Evolutionary conservation across 75 land plant species (phyloP).

Genomic region (Pseudotsuga menziesii): DNA sequence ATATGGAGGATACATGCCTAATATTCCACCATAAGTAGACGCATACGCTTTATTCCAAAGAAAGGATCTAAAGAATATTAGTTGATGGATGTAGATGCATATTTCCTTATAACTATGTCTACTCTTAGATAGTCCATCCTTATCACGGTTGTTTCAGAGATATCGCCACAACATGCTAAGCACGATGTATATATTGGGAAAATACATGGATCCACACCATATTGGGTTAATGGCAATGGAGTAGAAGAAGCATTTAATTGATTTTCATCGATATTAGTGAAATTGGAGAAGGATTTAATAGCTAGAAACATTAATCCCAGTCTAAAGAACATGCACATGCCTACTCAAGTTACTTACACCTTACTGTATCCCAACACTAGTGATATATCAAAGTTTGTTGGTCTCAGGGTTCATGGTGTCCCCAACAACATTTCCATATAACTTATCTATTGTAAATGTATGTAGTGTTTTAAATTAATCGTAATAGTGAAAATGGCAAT

Average conservation of each 20-base stretch:
- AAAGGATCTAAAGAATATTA: constrained; percentile 14
- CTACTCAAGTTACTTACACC: constrained; percentile 44
- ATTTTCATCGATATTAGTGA: constrained; percentile 11
- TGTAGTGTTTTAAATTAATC: too few species aligned
- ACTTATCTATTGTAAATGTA: too few species aligned
- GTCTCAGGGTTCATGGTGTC: constrained; percentile 57
- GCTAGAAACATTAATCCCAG: constrained; percentile 30
- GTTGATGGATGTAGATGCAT: constrained; percentile 26
- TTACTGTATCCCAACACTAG: constrained; percentile 19
- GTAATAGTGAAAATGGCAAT: too few species aligned
- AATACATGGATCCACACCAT: not conserved
- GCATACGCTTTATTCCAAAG: not conserved
- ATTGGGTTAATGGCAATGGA: too few species aligned
- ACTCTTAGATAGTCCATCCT: constrained; percentile 35
- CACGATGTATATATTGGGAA: too few species aligned
- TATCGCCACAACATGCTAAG: too few species aligned
- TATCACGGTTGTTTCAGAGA: not conserved
- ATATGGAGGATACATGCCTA: constrained; percentile 61
- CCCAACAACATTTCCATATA: constrained; percentile 66
- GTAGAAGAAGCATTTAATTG: not conserved
- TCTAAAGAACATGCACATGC: constrained; percentile 42
- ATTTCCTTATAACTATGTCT: constrained; percentile 32
- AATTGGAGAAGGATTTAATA: constrained; percentile 35
- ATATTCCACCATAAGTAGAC: constrained; percentile 11
- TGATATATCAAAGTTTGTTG: constrained; percentile 8